Percentiles rank a stretch among this genome's conserved stretches.
These are phyloP conservation scores for Raphanus hybrid DNA, from an alignment of 441 rosid genomes.

Conservation along the genomic window DNA sequence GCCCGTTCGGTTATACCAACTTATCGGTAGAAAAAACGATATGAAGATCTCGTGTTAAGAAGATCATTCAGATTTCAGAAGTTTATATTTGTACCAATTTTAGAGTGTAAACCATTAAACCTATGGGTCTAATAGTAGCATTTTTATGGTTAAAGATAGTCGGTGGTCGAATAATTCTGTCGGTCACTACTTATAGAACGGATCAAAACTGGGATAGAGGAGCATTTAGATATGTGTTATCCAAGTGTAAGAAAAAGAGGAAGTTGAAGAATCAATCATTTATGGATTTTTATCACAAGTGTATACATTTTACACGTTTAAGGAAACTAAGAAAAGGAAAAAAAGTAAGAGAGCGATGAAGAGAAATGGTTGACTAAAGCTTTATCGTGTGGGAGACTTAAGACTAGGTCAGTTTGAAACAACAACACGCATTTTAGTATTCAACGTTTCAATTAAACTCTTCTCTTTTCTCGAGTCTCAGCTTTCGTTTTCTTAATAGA, in stretches of 20 bases:
- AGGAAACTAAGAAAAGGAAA: background rate
- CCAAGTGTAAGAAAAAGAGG: background rate
- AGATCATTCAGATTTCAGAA: background rate
- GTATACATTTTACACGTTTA: background rate
- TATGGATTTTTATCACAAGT: background rate
- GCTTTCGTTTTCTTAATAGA: conserved; percentile 17
- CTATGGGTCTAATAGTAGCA: background rate
- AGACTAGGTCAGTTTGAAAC: conserved; percentile 41
- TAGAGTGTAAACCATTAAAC: background rate
- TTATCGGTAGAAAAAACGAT: background rate
- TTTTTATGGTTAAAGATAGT: background rate
- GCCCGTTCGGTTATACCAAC: no score
- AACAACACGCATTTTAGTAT: conserved; percentile 29
- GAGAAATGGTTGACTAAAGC: conserved; percentile 32
- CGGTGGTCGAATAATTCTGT: background rate
- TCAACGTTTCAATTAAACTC: conserved; percentile 39
- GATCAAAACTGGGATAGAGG: background rate
- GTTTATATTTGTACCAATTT: background rate
- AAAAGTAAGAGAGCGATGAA: conserved; percentile 7
- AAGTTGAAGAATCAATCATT: conserved; percentile 6
- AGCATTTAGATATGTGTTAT: background rate
- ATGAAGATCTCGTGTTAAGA: background rate
- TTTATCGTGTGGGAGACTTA: conserved; percentile 28
- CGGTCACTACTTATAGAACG: background rate
- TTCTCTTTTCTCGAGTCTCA: conserved; percentile 6